Evolutionary conservation across 78 protist species (phyloP).

Genomic region (Pelomyxa schiedti): DNA sequence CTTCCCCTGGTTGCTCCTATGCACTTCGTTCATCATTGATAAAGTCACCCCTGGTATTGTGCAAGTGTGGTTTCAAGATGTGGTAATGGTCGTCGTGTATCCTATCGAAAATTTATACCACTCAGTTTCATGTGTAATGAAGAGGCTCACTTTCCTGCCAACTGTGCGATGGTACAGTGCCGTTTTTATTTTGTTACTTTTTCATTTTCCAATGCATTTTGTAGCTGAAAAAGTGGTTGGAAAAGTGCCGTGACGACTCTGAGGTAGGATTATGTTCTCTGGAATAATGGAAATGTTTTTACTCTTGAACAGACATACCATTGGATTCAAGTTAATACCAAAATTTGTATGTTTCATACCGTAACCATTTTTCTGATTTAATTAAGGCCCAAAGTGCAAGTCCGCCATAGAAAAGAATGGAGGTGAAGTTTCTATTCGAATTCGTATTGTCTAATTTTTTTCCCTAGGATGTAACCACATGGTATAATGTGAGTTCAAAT

Average conservation of each 20-base stretch:
- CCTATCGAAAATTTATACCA: too few species aligned
- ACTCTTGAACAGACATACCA: too few species aligned
- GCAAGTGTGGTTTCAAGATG: not conserved
- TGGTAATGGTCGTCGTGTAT: not conserved
- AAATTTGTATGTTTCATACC: too few species aligned
- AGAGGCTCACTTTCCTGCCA: not conserved
- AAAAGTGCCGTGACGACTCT: not conserved
- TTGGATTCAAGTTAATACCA: not conserved
- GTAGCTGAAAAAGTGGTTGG: slow-evolving; percentile 3
- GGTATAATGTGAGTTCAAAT: too few species aligned
- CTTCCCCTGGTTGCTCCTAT: not conserved
- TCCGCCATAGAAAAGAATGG: slow-evolving; percentile 9
- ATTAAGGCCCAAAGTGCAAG: slow-evolving; percentile 3
- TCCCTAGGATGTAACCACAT: slow-evolving; percentile 6
- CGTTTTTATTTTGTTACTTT: too few species aligned
- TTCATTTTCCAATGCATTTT: too few species aligned
- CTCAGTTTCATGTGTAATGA: not conserved
- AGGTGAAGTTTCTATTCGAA: too few species aligned
- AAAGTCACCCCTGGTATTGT: not conserved
- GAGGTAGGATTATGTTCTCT: not conserved
- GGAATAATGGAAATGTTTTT: not conserved
- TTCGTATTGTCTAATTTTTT: too few species aligned
- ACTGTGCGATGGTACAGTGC: too few species aligned
- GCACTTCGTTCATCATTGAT: not conserved
- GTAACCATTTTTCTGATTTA: too few species aligned